phyloP scores from a whole-genome alignment of 2,329 filamentous ascomycete species.

The Meredithiella fracta region DNA sequence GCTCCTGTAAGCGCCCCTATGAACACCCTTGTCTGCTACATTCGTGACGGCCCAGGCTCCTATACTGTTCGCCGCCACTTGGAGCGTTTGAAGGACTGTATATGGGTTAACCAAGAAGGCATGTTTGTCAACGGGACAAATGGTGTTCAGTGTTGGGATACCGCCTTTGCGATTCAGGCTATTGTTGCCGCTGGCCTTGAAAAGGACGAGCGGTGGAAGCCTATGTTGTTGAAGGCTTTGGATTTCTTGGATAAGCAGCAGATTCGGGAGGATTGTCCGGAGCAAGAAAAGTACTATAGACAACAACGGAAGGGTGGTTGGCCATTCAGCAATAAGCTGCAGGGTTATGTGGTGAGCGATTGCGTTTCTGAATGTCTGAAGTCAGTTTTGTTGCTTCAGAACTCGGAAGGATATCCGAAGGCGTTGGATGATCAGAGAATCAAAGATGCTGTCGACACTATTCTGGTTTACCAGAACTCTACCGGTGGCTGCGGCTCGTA shows the following conservation, averaged over 20 bases:
- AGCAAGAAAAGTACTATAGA: conserved; percentile 70
- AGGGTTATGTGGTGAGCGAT: conserved; percentile 91
- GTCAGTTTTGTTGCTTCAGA: conserved; percentile 69
- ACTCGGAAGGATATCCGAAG: conserved; percentile 55
- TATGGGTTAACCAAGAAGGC: conserved; percentile 86
- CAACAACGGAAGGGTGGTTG: conserved; percentile 85
- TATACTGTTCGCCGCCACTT: conserved; percentile 58
- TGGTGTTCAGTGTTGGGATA: conserved; percentile 97
- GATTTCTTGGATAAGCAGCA: conserved; percentile 82
- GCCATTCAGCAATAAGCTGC: conserved; percentile 83
- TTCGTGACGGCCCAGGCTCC: conserved; percentile 63
- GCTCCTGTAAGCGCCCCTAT: conserved; percentile 82
- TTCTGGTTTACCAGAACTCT: conserved; percentile 78
- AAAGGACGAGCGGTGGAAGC: conserved; percentile 58
- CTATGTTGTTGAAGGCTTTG: conserved; percentile 70
- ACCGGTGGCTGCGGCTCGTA: conserved; percentile 83
- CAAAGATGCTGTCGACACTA: conserved; percentile 75
- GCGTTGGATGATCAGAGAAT: conserved; percentile 62
- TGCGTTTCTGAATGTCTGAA: conserved; percentile 87
- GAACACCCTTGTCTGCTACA: conserved; percentile 76
- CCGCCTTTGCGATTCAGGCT: conserved; percentile 73
- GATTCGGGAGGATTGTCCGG: conserved; percentile 63
- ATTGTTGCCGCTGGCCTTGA: conserved; percentile 64
- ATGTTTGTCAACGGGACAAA: conserved; percentile 95
- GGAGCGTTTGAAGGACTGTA: conserved; percentile 66